phyloP scores from a whole-genome alignment of 805 yeast species.

The Candida easanensis region DNA sequence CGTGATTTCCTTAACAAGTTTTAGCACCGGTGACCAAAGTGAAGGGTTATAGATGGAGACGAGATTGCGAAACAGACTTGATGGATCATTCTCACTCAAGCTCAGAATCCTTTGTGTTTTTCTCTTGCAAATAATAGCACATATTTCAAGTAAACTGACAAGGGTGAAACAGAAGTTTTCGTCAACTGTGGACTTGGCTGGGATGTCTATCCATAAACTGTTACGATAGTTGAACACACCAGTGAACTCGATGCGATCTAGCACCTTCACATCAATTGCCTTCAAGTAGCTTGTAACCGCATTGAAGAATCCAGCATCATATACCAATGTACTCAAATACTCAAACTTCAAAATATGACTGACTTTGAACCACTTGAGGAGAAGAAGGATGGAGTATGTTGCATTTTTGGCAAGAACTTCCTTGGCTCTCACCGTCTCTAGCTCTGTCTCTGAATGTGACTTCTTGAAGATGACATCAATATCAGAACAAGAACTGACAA shows the following conservation, averaged over 20 bases:
- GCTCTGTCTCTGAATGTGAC: slow-evolving; percentile 13
- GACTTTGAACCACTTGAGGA: slow-evolving; percentile 75
- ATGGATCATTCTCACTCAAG: slow-evolving; percentile 59
- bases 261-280: slow-evolving; percentile 21
- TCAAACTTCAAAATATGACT: slow-evolving; percentile 80
- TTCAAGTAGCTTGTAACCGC: slow-evolving; percentile 20
- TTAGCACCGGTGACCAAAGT: slow-evolving; percentile 67
- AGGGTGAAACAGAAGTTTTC: slow-evolving; percentile 44
- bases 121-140: slow-evolving; percentile 57
- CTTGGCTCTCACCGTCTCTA: slow-evolving; percentile 45
- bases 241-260: slow-evolving; percentile 31
- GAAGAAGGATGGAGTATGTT: slow-evolving; percentile 46
- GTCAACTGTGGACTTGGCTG: slow-evolving; percentile 6
- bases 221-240: slow-evolving; percentile 8
- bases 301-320: slow-evolving; percentile 61
- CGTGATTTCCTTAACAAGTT: slow-evolving; percentile 71
- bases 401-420: slow-evolving; percentile 61
- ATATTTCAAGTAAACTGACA: slow-evolving; percentile 49
- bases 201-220: slow-evolving; percentile 14
- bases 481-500: slow-evolving; percentile 35
- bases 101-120: slow-evolving; percentile 74
- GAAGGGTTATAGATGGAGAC: slow-evolving; percentile 57
- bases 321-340: slow-evolving; percentile 64
- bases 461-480: slow-evolving; percentile 17
- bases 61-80: slow-evolving; percentile 57